These are phyloP conservation scores for Crotalaria pallida DNA, from an alignment of 306 rosid species.

Conservation along the genomic window DNA sequence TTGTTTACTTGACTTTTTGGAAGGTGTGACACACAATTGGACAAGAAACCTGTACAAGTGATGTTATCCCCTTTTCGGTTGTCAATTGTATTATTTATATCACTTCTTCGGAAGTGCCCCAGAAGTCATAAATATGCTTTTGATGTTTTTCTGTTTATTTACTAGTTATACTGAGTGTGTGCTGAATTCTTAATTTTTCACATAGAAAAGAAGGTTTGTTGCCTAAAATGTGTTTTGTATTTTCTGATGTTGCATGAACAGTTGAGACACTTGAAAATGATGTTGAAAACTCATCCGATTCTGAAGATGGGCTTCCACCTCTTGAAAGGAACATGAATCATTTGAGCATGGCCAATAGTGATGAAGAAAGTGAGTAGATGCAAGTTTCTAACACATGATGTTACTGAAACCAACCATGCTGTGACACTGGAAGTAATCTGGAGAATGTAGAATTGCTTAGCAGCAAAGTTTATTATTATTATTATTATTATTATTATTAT, in stretches of 20 bases:
- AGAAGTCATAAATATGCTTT: constrained; percentile 3
- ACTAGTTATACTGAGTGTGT: neutral
- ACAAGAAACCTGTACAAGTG: too few relatives aligned
- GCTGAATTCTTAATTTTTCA: neutral
- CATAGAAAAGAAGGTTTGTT: neutral
- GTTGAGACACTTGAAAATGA: constrained; percentile 23
- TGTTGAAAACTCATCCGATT: constrained; percentile 43
- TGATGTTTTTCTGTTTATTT: neutral
- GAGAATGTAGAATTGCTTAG: neutral
- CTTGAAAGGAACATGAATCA: constrained; percentile 87
- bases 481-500: too few relatives aligned
- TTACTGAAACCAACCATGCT: neutral
- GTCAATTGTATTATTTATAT: neutral
- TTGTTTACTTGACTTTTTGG: too few relatives aligned
- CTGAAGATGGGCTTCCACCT: constrained; percentile 85
- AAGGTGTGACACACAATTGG: too few relatives aligned
- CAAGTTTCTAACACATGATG: constrained; percentile 2
- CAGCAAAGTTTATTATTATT: neutral
- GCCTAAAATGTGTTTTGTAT: neutral
- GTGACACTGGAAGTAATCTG: neutral
- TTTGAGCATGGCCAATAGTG: constrained; percentile 47
- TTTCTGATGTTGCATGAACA: constrained; percentile 29
- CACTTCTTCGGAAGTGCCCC: neutral
- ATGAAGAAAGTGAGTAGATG: constrained; percentile 43
- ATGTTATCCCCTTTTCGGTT: too few relatives aligned